These are phyloP conservation scores for Zygoascus sp. DNA, from an alignment of 1,139 yeast genomes.

Conservation along the genomic window DNA sequence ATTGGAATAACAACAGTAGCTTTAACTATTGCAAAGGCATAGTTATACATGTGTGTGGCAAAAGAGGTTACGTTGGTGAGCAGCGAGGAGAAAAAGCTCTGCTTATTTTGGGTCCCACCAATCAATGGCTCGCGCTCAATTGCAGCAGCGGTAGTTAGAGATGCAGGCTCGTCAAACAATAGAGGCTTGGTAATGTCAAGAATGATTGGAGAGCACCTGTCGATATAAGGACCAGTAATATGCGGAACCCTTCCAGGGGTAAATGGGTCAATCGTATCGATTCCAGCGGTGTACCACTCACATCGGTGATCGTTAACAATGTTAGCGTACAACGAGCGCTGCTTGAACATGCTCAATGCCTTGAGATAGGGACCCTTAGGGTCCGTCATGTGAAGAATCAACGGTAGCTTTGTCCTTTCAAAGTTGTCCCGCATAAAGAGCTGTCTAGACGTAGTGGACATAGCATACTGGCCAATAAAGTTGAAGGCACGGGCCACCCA, in stretches of 20 bases:
- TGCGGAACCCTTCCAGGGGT: slow-evolving; percentile 34
- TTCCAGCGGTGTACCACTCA: slow-evolving; percentile 77
- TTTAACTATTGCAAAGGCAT: slow-evolving; percentile 20
- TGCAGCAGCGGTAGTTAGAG: slow-evolving; percentile 8
- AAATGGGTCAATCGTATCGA: slow-evolving; percentile 60
- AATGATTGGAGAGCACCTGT: slow-evolving; percentile 51
- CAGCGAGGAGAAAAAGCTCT: not conserved
- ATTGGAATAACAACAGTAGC: slow-evolving; percentile 30
- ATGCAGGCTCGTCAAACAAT: slow-evolving; percentile 11
- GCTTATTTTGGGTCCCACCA: not conserved
- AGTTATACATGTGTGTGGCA: slow-evolving; percentile 11
- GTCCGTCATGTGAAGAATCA: slow-evolving; percentile 62
- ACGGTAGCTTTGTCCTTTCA: slow-evolving; percentile 38
- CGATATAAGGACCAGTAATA: slow-evolving; percentile 42
- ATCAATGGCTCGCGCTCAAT: not conserved
- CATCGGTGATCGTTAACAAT: slow-evolving; percentile 74
- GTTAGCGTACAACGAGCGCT: slow-evolving; percentile 63
- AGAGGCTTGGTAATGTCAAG: slow-evolving; percentile 38
- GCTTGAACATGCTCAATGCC: slow-evolving; percentile 50
- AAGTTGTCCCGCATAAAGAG: slow-evolving; percentile 56
- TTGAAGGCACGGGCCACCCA: slow-evolving; percentile 50
- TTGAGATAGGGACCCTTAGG: slow-evolving; percentile 55
- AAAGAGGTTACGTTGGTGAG: slow-evolving; percentile 4
- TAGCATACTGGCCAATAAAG: slow-evolving; percentile 51
- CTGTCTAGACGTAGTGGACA: slow-evolving; percentile 71